A percentile compares a stretch with the other conserved stretches of the same genome.
Evolutionary conservation across 176 grass and related monocot species (phyloP).

Genomic region (Neostapfia colusana): DNA sequence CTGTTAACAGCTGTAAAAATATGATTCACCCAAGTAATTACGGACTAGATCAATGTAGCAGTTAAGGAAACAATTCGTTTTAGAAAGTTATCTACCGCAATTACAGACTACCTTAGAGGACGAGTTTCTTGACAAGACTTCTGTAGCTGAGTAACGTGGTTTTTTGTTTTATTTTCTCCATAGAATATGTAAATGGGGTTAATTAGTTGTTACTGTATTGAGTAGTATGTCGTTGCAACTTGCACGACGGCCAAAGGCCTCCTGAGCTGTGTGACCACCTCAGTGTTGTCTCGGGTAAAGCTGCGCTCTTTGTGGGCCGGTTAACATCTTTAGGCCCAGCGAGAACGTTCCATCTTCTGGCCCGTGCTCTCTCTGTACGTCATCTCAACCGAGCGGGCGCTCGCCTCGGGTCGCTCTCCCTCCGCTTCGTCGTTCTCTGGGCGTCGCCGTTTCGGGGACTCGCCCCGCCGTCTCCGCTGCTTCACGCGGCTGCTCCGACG

Average conservation of each 20-base stretch:
- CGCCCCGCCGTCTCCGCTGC: not conserved
- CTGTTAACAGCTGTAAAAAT: not conserved
- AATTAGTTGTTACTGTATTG: too few relatives aligned
- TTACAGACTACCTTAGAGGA: not conserved
- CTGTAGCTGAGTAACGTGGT: not conserved
- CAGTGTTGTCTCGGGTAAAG: not conserved
- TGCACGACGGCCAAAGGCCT: too few relatives aligned
- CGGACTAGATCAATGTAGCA: not conserved
- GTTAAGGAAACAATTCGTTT: not conserved
- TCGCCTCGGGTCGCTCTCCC: constrained; percentile 5
- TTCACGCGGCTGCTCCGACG: not conserved
- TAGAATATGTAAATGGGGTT: too few relatives aligned
- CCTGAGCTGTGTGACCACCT: not conserved
- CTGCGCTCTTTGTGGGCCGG: not conserved
- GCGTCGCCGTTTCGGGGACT: not conserved
- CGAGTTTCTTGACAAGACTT: too few relatives aligned
- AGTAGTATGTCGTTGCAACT: too few relatives aligned
- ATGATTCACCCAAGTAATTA: not conserved
- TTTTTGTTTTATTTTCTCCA: not conserved
- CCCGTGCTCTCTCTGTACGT: not conserved
- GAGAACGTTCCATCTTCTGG: constrained; percentile 13
- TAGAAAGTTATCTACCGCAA: not conserved
- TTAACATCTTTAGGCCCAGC: not conserved
- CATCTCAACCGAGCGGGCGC: not conserved
- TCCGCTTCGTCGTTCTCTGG: not conserved